phyloP scores from a whole-genome alignment of 371 early-diverging fungal genomes.

The Mortierella sp. region DNA sequence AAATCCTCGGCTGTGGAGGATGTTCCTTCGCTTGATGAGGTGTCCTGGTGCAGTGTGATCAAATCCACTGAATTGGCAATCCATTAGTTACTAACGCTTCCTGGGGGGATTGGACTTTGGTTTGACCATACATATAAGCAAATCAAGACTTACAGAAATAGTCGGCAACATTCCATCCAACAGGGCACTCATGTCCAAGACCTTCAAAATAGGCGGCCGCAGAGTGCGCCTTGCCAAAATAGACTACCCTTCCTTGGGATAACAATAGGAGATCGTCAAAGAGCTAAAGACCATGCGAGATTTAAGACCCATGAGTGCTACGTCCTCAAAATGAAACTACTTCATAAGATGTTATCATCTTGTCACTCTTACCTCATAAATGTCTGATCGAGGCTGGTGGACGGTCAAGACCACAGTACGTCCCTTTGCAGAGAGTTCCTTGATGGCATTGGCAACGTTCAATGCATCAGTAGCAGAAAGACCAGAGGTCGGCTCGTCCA shows the following conservation, averaged over 20 bases:
- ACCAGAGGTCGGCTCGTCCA: conserved; percentile 64
- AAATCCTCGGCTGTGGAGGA: conserved; percentile 17
- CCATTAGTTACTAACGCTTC: not conserved
- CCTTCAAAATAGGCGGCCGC: conserved; percentile 69
- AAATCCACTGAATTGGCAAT: conserved; percentile 28
- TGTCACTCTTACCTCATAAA: conserved; percentile 60
- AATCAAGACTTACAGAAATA: conserved; percentile 58
- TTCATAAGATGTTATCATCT: not conserved
- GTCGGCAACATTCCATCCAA: conserved; percentile 93
- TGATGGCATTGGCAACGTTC: conserved; percentile 86
- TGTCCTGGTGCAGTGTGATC: conserved; percentile 42
- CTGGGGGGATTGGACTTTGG: not conserved
- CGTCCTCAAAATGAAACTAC: too few relatives aligned
- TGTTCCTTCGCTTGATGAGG: not conserved
- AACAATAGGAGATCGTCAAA: conserved; percentile 91
- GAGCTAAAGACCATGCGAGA: conserved; percentile 37
- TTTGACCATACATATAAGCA: not conserved
- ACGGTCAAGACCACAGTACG: conserved; percentile 92
- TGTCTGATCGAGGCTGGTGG: conserved; percentile 94
- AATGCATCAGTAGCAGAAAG: conserved; percentile 90
- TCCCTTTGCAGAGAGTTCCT: conserved; percentile 78
- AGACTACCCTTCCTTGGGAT: conserved; percentile 82
- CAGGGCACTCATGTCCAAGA: conserved; percentile 82
- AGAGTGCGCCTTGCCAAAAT: conserved; percentile 72
- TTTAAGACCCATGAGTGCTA: not conserved